A percentile compares a stretch with the other conserved stretches of the same genome.
These are phyloP conservation scores for Kwoniella dejecticola DNA, from an alignment of 768 basidiomycete genomes.

Conservation along the genomic window DNA sequence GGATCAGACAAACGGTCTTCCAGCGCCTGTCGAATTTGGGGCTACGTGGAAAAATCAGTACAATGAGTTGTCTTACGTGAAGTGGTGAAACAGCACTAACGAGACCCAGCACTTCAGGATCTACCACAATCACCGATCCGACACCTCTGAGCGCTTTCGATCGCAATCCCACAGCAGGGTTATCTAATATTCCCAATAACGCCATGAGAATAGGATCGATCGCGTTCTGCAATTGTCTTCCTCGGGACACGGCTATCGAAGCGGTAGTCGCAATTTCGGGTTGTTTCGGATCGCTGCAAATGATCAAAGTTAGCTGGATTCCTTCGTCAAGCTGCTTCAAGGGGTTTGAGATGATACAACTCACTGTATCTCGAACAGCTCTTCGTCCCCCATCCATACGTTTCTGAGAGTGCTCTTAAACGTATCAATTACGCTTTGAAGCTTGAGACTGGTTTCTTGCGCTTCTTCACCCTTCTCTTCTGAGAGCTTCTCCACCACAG, in stretches of 20 bases:
- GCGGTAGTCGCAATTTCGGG: conserved; percentile 23
- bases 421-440: conserved; percentile 52
- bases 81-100: conserved; percentile 58
- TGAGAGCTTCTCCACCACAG: conserved; percentile 59
- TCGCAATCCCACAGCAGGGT: conserved; percentile 84
- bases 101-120: conserved; percentile 74
- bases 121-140: conserved; percentile 84
- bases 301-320: conserved; percentile 9
- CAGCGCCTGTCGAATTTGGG: conserved; percentile 73
- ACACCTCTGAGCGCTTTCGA: conserved; percentile 90
- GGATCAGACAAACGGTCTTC: conserved; percentile 86
- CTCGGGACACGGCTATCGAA: conserved; percentile 30
- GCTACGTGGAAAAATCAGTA: conserved; percentile 20
- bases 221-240: conserved; percentile 65
- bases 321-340: too few relatives aligned
- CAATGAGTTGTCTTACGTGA: conserved; percentile 1
- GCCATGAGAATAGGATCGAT: conserved; percentile 82
- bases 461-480: conserved; percentile 48
- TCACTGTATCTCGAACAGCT: conserved; percentile 70
- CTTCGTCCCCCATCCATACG: conserved; percentile 71
- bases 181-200: conserved; percentile 76
- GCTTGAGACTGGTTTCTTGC: conserved; percentile 22
- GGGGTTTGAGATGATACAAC: conserved; percentile 34
- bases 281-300: conserved; percentile 32
- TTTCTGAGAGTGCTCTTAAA: conserved; percentile 68